These are phyloP conservation scores for Arthrinium puccinioides DNA, from an alignment of 2,329 filamentous ascomycete genomes.

Conservation along the genomic window DNA sequence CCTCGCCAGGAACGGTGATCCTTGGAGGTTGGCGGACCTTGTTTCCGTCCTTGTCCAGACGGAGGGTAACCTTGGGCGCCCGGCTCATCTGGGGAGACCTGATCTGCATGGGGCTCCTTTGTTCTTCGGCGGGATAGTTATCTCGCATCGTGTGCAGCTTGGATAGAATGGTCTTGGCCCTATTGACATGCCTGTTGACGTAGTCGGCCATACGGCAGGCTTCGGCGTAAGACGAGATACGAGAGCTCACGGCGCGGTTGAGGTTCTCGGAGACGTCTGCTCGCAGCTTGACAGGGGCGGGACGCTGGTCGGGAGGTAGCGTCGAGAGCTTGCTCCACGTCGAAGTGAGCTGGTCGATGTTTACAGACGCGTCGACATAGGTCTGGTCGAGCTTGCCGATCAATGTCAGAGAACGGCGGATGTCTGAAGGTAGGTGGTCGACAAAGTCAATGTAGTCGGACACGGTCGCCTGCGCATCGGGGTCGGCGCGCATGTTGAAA, in stretches of 20 bases:
- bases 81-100: conserved; percentile 48
- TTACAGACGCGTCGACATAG: conserved; percentile 48
- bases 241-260: conserved; percentile 45
- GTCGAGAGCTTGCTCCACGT: conserved; percentile 49
- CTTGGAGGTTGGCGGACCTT: conserved; percentile 43
- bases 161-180: conserved; percentile 49
- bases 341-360: conserved; percentile 48
- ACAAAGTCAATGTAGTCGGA: conserved; percentile 65
- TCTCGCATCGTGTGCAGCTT: conserved; percentile 55
- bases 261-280: conserved; percentile 54
- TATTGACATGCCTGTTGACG: conserved; percentile 53
- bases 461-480: conserved; percentile 62
- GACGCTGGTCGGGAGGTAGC: conserved; percentile 38
- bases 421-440: conserved; percentile 62
- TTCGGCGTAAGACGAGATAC: conserved; percentile 54
- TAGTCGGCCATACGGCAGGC: conserved; percentile 57
- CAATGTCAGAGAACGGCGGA: conserved; percentile 57
- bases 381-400: conserved; percentile 56
- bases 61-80: conserved; percentile 37
- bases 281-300: conserved; percentile 43
- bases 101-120: conserved; percentile 41
- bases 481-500: conserved; percentile 49
- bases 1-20: conserved; percentile 60
- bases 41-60: conserved; percentile 35
- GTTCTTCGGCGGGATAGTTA: conserved; percentile 48